Evolutionary conservation across 139 green algal genomes (phyloP).

Genomic region (Chlamydomonas applanata): DNA sequence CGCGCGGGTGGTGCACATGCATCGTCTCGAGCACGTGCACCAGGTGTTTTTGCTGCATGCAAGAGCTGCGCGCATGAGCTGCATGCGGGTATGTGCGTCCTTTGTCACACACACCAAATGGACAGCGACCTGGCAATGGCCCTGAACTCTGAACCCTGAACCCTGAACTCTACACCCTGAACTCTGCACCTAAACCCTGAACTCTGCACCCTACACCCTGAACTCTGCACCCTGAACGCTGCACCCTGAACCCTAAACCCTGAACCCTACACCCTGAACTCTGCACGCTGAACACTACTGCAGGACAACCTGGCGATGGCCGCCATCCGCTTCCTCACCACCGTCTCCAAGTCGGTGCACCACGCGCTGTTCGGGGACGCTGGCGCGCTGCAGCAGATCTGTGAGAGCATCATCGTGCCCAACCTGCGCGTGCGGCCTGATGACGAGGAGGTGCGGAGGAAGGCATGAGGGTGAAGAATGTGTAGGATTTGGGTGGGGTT

Average conservation of each 20-base stretch:
- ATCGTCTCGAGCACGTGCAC: not conserved
- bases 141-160: no score
- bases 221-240: no score
- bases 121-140: no score
- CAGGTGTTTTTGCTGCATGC: not conserved
- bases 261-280: not conserved
- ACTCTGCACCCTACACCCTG: no score
- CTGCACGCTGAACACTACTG: not conserved
- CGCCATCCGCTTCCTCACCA: conserved; percentile 81
- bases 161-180: no score
- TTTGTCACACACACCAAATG: no score
- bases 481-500: no score
- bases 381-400: conserved; percentile 68
- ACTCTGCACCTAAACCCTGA: no score
- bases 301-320: conserved; percentile 88
- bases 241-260: no score
- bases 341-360: conserved; percentile 83
- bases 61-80: no score
- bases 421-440: conserved; percentile 54
- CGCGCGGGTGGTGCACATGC: not conserved
- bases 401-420: conserved; percentile 85
- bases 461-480: no score
- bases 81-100: no score
- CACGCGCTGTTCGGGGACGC: conserved; percentile 74
- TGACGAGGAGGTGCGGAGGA: conserved; percentile 28